These are phyloP conservation scores for Penicillium psychrosexuale DNA, from an alignment of 2,329 filamentous ascomycete species.

Conservation along the genomic window DNA sequence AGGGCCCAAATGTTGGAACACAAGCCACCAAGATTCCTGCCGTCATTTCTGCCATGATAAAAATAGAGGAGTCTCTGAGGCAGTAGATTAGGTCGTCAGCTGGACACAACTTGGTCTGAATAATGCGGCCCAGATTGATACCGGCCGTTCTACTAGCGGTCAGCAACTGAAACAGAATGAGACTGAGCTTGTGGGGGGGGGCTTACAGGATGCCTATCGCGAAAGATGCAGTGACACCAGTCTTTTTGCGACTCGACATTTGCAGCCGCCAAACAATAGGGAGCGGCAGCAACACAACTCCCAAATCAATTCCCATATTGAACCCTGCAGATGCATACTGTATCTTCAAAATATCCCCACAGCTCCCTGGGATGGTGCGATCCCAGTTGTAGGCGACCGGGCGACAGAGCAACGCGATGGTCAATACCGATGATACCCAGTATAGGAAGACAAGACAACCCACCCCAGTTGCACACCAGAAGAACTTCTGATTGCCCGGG, in stretches of 20 bases:
- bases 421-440: slow-evolving; percentile 9
- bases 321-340: slow-evolving; percentile 14
- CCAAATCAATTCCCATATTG: slow-evolving; percentile 13
- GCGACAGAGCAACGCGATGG: slow-evolving; percentile 10
- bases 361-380: slow-evolving; percentile 1
- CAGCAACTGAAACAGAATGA: not conserved
- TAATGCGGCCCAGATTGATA: slow-evolving; percentile 14
- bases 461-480: slow-evolving; percentile 1
- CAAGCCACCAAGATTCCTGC: slow-evolving; percentile 14
- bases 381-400: slow-evolving; percentile 17
- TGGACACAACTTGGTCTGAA: slow-evolving; percentile 9
- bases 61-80: slow-evolving; percentile 10
- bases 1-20: slow-evolving; percentile 11
- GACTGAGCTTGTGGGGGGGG: not conserved
- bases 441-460: slow-evolving; percentile 11
- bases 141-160: slow-evolving; percentile 7
- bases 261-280: slow-evolving; percentile 12
- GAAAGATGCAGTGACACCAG: slow-evolving; percentile 9
- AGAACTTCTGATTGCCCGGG: slow-evolving; percentile 3
- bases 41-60: slow-evolving; percentile 13
- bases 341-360: slow-evolving; percentile 10
- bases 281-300: slow-evolving; percentile 6
- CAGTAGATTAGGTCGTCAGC: slow-evolving; percentile 8
- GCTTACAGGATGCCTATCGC: slow-evolving; percentile 11
- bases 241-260: slow-evolving; percentile 15